Evolutionary conservation across 495 filamentous ascomycete genomes (phyloP).

Genomic region (Talaromyces trachyspermus): DNA sequence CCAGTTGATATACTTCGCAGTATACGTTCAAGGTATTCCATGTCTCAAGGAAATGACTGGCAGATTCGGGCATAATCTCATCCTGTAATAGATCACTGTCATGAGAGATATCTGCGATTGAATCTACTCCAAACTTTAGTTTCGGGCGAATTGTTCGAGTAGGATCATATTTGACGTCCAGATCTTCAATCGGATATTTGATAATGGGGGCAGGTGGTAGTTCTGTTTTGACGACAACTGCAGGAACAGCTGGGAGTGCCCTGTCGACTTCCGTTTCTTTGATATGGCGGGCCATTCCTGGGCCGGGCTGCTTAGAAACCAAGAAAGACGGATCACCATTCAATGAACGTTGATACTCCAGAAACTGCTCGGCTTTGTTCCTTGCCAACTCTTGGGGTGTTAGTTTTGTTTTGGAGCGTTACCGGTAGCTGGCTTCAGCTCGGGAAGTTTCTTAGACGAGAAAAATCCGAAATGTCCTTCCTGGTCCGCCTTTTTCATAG

Average conservation of each 20-base stretch:
- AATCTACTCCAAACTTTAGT: slow-evolving; percentile 67
- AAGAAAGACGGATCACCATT: slow-evolving; percentile 44
- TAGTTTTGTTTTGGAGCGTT: slow-evolving; percentile 67
- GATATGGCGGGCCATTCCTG: slow-evolving; percentile 19
- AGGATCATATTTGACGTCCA: slow-evolving; percentile 61
- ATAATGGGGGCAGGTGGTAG: slow-evolving; percentile 61
- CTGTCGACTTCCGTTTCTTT: slow-evolving; percentile 38
- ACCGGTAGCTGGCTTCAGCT: slow-evolving; percentile 65
- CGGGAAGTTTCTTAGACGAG: slow-evolving; percentile 54
- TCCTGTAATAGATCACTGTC: slow-evolving; percentile 38
- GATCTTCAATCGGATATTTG: slow-evolving; percentile 92
- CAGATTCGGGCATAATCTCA: slow-evolving; percentile 68
- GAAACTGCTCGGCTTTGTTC: slow-evolving; percentile 40
- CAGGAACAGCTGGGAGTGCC: slow-evolving; percentile 21
- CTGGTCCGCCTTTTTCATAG: slow-evolving; percentile 59
- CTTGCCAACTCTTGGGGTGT: slow-evolving; percentile 37
- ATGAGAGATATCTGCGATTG: slow-evolving; percentile 36
- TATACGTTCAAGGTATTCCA: slow-evolving; percentile 98
- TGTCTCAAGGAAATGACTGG: slow-evolving; percentile 73
- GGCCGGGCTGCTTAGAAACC: slow-evolving; percentile 20
- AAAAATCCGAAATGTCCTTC: slow-evolving; percentile 48
- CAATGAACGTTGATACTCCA: slow-evolving; percentile 46
- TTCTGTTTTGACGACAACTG: slow-evolving; percentile 31
- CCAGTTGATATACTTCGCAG: slow-evolving; percentile 83
- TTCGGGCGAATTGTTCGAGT: slow-evolving; percentile 58